Evolutionary conservation across 208 protist genomes (phyloP), one percentile per base, ranked within the genome.

Genomic region (Tetramitus jugosus): DNA sequence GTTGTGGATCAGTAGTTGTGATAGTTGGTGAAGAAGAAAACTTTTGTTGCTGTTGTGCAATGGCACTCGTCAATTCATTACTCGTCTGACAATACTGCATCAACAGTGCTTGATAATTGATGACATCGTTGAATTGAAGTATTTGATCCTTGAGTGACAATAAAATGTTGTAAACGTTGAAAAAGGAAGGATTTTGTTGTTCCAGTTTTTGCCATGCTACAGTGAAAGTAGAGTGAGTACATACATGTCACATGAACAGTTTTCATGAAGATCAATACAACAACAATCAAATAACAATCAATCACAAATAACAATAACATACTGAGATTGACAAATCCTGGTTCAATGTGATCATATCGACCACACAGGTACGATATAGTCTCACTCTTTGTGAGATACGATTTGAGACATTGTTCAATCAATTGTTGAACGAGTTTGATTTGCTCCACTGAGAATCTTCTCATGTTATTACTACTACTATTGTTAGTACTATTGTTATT

Each of bases 131-230:
- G 76, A 82, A 82, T 26, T 60, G 60, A 23, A 26, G 69, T 46
- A 82, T 82, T 71, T 82, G 79, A n/a, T 82, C 79, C 26, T 82
- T 82, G 46, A 82, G 64, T 40, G 52, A 46, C 23, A 82, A 23
- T 8, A 56, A 29, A 45, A 69, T 42, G n/a, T 82, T 65, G 76
- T 82, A 82, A 31, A 76, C 72, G 0, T 71, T 65, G 52, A 82
- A 82, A 69, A 82, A 82, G 31, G 79, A 74, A 33, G 37, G 29
- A 60, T 80, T 82, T 31, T 82, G 61, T 26, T 60, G 49, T 60
- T 79, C 79, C 56, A 82, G 46, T 31, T 69, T 61, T 33, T 37
- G 43, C 79, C 79, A 82, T n/a, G 80, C 69, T 76, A 65, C 26
- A n/a, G 3, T 76, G 13, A 45, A 52, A 76, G 52, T 45, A 1